Evolutionary conservation across 169 alveolate genomes (phyloP), one percentile per base, ranked within the genome.

Genomic region (Plasmodium falciparum): DNA sequence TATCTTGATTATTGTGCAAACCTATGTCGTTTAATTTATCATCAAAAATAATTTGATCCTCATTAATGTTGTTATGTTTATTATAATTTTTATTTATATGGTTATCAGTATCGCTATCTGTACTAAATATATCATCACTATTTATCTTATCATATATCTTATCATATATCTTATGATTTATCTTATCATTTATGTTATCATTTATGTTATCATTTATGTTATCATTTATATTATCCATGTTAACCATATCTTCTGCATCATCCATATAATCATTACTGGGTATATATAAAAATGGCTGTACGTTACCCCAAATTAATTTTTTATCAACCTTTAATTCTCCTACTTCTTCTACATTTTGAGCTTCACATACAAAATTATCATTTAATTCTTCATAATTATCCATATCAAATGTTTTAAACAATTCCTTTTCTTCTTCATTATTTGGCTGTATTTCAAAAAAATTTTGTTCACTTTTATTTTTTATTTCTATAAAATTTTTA

Each of bases 341-440:
- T n/a, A 47, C 29, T 0, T 17, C 39, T 20, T 52, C 66, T 13
- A 72, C 92, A 86, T 86, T 66, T 56, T 86, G 92, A 7, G 96
- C 96, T 88, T 92, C 92, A 47, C 72, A 80, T 8, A 94, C 94
- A 71, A 94, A 94, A 73, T 92, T 94, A 62, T 94, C 96, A 88
- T 94, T 95, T n/a, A 94, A 66, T 8, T 65, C 93, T 83, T 94
- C 96, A 54, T 85, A 76, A 9, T 54, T 80, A 47, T 83, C 94
- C 29, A 43, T 88, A 11, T 93, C 96, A 22, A 93, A 72, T 3
- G 96, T 93, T 73, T 92, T 88, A 50, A 92, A 78, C 6, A 93
- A 88, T 61, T 94, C 96, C 15, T 72, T 92, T 52, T 86, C 96
- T 58, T 90, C 83, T 70, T 91, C 90, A 70, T 65, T 67, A 39